These are phyloP conservation scores for Calcarisporium arbuscula DNA, from an alignment of 2,329 filamentous ascomycete genomes.

Conservation along the genomic window DNA sequence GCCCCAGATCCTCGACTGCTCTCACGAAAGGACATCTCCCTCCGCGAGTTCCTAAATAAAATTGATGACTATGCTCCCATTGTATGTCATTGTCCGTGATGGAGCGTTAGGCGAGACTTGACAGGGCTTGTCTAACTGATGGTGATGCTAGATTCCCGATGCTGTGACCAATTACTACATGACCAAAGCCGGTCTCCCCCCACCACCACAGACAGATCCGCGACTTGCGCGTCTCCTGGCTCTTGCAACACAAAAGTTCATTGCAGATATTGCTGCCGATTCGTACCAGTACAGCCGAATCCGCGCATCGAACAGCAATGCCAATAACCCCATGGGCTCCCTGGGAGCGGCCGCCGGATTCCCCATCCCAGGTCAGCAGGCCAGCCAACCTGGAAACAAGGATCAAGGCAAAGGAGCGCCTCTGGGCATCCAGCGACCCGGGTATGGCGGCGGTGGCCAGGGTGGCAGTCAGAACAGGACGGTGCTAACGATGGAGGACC, in stretches of 20 bases:
- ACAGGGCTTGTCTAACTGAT: slow-evolving; percentile 83
- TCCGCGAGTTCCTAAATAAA: slow-evolving; percentile 88
- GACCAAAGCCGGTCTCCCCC: slow-evolving; percentile 88
- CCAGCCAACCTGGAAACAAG: slow-evolving; percentile 48
- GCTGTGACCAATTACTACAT: slow-evolving; percentile 98
- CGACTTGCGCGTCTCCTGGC: slow-evolving; percentile 89
- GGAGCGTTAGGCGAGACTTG: slow-evolving; percentile 62
- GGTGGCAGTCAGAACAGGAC: slow-evolving; percentile 86
- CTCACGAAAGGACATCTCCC: slow-evolving; percentile 81
- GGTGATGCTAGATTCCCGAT: slow-evolving; percentile 70
- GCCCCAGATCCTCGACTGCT: slow-evolving; percentile 58
- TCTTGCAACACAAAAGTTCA: slow-evolving; percentile 97
- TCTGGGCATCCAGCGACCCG: slow-evolving; percentile 68
- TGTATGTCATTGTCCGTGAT: slow-evolving; percentile 45
- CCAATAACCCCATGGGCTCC: slow-evolving; percentile 87
- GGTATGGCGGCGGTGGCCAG: slow-evolving; percentile 81
- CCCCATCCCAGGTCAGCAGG: slow-evolving; percentile 55
- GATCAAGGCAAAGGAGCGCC: slow-evolving; percentile 53
- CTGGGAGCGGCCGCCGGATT: slow-evolving; percentile 70
- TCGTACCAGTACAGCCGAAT: slow-evolving; percentile 98
- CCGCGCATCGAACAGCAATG: slow-evolving; percentile 76
- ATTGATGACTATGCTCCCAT: slow-evolving; percentile 99
- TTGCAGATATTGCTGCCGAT: slow-evolving; percentile 94
- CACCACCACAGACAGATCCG: slow-evolving; percentile 82
- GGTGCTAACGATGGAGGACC: slow-evolving; percentile 95